Conservation (phyloP, 495 filamentous ascomycete genomes). For the Aspergillus incahuasiensis region DNA sequence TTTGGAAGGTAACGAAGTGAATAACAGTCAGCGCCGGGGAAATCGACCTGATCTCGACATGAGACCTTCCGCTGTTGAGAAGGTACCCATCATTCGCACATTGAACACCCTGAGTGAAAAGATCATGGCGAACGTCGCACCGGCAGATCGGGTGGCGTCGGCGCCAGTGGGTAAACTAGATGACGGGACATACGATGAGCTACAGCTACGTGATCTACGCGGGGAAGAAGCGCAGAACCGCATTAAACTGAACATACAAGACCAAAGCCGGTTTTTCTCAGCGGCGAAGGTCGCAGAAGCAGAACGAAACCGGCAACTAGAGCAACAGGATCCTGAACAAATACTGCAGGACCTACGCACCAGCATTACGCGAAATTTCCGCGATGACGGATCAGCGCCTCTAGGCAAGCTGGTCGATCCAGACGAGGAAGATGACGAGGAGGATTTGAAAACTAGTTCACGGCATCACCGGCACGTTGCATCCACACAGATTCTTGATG, state of each 20-base stretch:
- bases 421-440: constrained; percentile 51
- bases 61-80: constrained; percentile 62
- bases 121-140: constrained; percentile 79
- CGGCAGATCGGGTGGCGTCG: constrained; percentile 64
- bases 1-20: constrained; percentile 88
- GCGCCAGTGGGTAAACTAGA: constrained; percentile 59
- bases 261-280: constrained; percentile 77
- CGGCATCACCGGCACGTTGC: constrained; percentile 33
- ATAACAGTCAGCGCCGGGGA: constrained; percentile 70
- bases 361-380: constrained; percentile 50
- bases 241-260: constrained; percentile 80
- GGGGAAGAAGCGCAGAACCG: constrained; percentile 66
- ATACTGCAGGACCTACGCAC: constrained; percentile 60
- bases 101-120: constrained; percentile 86
- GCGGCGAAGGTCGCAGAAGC: constrained; percentile 49
- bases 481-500: constrained; percentile 40
- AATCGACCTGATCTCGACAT: constrained; percentile 86
- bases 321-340: constrained; percentile 60
- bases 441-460: constrained; percentile 45
- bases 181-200: constrained; percentile 66
- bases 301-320: constrained; percentile 54
- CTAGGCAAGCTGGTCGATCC: constrained; percentile 49
- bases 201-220: constrained; percentile 78
- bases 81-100: constrained; percentile 75
- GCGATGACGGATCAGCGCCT: constrained; percentile 53